A percentile compares a stretch with the other conserved stretches of the same genome.
Evolutionary conservation across 129 eudicot species (phyloP).

Genomic region (Pulicaria dysenterica): DNA sequence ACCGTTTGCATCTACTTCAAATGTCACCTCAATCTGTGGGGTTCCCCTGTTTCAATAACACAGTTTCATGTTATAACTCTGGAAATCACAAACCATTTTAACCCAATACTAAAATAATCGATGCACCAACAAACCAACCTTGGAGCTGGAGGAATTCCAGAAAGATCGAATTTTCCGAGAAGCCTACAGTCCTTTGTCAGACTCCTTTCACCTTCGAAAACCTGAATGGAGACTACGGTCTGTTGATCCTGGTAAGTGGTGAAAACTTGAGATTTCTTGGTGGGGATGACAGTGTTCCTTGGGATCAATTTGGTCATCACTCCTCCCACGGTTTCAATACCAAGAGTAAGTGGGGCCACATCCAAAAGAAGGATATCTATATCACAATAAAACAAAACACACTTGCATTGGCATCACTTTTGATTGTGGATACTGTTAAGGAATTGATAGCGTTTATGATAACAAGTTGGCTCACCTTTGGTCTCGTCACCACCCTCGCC

Average conservation of each 20-base stretch:
- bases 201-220: slow-evolving; percentile 76
- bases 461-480: slow-evolving; percentile 46
- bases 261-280: slow-evolving; percentile 80
- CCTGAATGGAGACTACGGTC: slow-evolving; percentile 69
- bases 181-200: slow-evolving; percentile 60
- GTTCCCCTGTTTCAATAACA: slow-evolving; percentile 55
- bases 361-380: slow-evolving; percentile 72
- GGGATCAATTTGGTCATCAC: slow-evolving; percentile 85
- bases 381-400: not conserved
- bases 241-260: slow-evolving; percentile 79
- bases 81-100: not conserved
- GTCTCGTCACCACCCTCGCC: slow-evolving; percentile 83
- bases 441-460: not conserved
- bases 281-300: slow-evolving; percentile 70
- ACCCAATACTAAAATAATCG: no score
- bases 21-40: slow-evolving; percentile 70
- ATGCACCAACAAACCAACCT: slow-evolving; percentile 42
- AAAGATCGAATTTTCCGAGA: slow-evolving; percentile 64
- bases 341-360: slow-evolving; percentile 70
- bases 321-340: slow-evolving; percentile 74
- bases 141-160: slow-evolving; percentile 66
- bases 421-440: not conserved
- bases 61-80: not conserved
- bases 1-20: slow-evolving; percentile 77
- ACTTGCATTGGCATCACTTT: no score